A percentile compares a stretch with the other conserved stretches of the same genome.
phyloP scores from a whole-genome alignment of 2,329 filamentous ascomycete species.

The Cladosporium sp. region DNA sequence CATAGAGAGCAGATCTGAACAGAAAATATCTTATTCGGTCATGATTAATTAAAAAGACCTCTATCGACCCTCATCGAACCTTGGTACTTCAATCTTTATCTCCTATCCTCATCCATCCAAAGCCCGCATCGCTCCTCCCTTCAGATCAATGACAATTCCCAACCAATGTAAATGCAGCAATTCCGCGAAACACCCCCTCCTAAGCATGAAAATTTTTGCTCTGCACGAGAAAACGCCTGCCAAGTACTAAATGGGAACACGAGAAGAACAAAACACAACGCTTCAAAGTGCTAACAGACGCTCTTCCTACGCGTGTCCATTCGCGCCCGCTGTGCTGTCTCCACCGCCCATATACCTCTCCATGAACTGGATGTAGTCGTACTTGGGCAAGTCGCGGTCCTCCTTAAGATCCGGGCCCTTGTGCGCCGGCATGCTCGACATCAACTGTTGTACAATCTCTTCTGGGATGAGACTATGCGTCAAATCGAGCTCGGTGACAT shows the following conservation, averaged over 20 bases:
- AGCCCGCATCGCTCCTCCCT: no score
- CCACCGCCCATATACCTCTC: slow-evolving; percentile 54
- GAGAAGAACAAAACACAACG: background rate
- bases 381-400: slow-evolving; percentile 81
- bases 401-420: slow-evolving; percentile 79
- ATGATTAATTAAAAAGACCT: background rate
- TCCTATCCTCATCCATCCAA: background rate
- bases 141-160: background rate
- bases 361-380: slow-evolving; percentile 97
- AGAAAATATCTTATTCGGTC: background rate
- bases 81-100: background rate
- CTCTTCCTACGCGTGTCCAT: slow-evolving; percentile 5
- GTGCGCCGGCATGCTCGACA: slow-evolving; percentile 80
- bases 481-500: slow-evolving; percentile 96
- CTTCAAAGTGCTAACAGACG: background rate
- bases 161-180: background rate
- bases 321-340: slow-evolving; percentile 3
- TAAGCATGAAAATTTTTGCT: background rate
- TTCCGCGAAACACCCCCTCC: background rate
- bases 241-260: background rate
- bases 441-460: slow-evolving; percentile 89
- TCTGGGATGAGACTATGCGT: slow-evolving; percentile 93
- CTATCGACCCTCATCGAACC: background rate
- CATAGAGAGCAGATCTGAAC: background rate
- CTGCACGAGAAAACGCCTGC: background rate